A percentile compares a stretch with the other conserved stretches of the same genome.
phyloP scores from a whole-genome alignment of 768 basidiomycete species.

The Chalciporus pseudorubinellus region DNA sequence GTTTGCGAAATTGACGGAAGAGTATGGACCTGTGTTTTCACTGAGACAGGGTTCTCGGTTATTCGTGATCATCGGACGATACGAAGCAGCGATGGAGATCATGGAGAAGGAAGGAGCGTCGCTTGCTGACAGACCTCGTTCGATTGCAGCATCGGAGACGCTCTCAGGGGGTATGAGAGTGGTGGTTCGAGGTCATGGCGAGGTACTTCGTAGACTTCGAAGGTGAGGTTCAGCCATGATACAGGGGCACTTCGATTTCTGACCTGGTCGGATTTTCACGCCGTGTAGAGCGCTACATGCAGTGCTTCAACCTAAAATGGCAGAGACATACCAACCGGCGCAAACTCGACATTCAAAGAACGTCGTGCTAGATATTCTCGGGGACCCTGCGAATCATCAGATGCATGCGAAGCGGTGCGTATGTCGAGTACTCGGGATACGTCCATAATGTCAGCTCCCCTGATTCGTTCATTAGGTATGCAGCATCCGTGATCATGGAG shows the following conservation, averaged over 20 bases:
- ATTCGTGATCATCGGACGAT: conserved; percentile 24
- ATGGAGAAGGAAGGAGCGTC: conserved; percentile 39
- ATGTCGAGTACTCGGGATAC: no score
- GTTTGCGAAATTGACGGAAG: conserved; percentile 56
- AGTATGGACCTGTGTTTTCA: conserved; percentile 60
- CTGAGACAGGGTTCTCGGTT: conserved; percentile 42
- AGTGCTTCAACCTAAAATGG: conserved; percentile 32
- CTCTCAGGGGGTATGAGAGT: conserved; percentile 35
- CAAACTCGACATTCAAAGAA: conserved; percentile 34
- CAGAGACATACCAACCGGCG: conserved; percentile 29
- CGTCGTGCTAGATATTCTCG: conserved; percentile 35
- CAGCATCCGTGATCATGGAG: conserved; percentile 37
- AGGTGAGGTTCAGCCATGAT: conserved; percentile 14
- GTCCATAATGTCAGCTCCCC: no score
- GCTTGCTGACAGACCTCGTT: conserved; percentile 35
- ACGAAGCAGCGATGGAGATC: conserved; percentile 37
- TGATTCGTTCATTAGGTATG: conserved; percentile 26
- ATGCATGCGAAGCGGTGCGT: conserved; percentile 34
- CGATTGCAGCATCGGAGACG: conserved; percentile 34
- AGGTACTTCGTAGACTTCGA: conserved; percentile 31
- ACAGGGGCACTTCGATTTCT: not conserved
- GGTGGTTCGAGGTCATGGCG: conserved; percentile 25
- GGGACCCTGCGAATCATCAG: conserved; percentile 32
- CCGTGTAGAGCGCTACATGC: conserved; percentile 33
- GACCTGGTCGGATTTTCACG: not conserved